Evolutionary conservation across 768 basidiomycete genomes (phyloP).

Genomic region (Boletus speciosus): DNA sequence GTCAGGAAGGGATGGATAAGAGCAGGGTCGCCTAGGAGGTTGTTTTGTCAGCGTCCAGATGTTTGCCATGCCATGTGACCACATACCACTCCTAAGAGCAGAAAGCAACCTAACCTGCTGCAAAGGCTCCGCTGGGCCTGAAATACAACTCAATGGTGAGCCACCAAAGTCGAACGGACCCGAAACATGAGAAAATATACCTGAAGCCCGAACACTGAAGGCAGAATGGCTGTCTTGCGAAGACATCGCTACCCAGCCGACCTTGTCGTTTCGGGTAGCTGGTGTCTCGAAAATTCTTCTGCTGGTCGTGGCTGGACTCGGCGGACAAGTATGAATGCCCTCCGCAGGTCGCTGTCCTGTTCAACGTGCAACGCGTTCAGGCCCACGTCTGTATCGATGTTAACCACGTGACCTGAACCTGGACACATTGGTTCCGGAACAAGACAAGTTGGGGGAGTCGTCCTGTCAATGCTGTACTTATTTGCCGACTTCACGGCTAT

Average conservation of each 20-base stretch:
- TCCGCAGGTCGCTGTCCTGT: constrained; percentile 1
- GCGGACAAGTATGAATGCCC: background rate
- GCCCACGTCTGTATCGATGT: constrained; percentile 1
- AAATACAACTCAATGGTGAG: constrained; percentile 4
- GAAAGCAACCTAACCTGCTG: constrained; percentile 64
- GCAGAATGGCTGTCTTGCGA: constrained; percentile 14
- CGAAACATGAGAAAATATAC: constrained; percentile 2
- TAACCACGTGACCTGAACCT: constrained; percentile 11
- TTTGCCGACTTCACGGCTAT: background rate
- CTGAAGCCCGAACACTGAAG: constrained; percentile 16
- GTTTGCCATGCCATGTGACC: background rate
- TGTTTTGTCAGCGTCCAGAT: background rate
- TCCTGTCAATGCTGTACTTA: background rate
- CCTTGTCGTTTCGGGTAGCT: background rate
- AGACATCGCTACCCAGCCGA: constrained; percentile 17
- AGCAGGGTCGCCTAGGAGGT: constrained; percentile 61
- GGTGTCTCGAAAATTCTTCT: background rate
- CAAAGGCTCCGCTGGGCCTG: constrained; percentile 40
- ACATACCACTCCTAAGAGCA: constrained; percentile 58
- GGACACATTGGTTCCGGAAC: background rate
- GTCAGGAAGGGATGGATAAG: constrained; percentile 79
- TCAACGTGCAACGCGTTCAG: constrained; percentile 4
- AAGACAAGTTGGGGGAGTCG: background rate
- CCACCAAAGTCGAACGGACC: background rate
- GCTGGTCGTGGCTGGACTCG: background rate